Percentiles rank a stretch among this genome's conserved stretches.
phyloP scores from a whole-genome alignment of 495 filamentous ascomycete species.

The Penicillium waksmanii region DNA sequence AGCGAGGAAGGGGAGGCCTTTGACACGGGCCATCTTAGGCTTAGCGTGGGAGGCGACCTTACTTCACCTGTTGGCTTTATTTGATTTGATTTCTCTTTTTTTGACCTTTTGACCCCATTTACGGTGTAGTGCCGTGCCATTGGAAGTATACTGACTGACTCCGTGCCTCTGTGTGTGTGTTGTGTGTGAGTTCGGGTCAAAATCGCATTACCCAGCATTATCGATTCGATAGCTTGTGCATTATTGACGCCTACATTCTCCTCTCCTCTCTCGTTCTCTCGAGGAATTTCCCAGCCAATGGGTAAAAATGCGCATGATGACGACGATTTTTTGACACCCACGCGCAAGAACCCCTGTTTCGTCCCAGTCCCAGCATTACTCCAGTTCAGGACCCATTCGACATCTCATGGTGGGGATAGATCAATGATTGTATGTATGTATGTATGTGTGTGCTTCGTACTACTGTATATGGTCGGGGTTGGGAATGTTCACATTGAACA shows the following conservation, averaged over 20 bases:
- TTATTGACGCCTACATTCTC: slow-evolving; percentile 34
- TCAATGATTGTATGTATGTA: no score
- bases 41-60: slow-evolving; percentile 30
- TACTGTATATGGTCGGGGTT: no score
- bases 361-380: slow-evolving; percentile 4
- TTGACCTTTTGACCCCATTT: not conserved
- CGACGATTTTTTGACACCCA: slow-evolving; percentile 23
- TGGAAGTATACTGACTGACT: no score
- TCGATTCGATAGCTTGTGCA: slow-evolving; percentile 30
- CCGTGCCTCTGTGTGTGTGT: no score
- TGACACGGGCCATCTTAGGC: slow-evolving; percentile 33
- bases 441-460: no score
- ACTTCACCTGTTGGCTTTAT: slow-evolving; percentile 11
- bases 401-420: not conserved
- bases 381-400: not conserved
- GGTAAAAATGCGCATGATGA: slow-evolving; percentile 35
- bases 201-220: not conserved
- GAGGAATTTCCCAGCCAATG: slow-evolving; percentile 18
- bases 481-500: no score
- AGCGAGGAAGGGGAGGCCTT: slow-evolving; percentile 14
- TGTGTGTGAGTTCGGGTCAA: no score
- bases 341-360: slow-evolving; percentile 4
- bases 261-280: slow-evolving; percentile 13
- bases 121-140: not conserved
- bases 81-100: not conserved